Evolutionary conservation across 805 yeast genomes (phyloP).

Genomic region (Candida tammaniensis): DNA sequence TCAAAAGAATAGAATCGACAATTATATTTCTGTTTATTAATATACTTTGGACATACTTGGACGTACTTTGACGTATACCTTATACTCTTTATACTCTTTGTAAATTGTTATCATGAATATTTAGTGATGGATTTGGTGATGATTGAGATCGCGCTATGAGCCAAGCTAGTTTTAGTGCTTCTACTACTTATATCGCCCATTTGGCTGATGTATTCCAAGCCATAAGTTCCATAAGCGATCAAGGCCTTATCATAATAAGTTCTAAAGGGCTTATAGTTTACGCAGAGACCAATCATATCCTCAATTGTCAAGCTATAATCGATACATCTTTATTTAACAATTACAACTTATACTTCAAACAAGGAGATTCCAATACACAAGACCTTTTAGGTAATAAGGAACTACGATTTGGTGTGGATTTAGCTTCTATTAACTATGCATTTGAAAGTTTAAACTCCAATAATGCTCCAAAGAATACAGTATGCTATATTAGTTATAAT

Average conservation of each 20-base stretch:
- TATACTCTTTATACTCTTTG: too few relatives aligned
- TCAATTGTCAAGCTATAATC: slow-evolving; percentile 31
- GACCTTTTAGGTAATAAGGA: slow-evolving; percentile 6
- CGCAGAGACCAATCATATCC: slow-evolving; percentile 35
- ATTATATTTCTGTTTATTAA: slow-evolving; percentile 83
- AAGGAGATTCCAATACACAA: slow-evolving; percentile 1
- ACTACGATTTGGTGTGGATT: slow-evolving; percentile 33
- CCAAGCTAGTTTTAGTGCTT: slow-evolving; percentile 6
- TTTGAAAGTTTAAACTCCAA: slow-evolving; percentile 29
- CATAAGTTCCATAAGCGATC: slow-evolving; percentile 27
- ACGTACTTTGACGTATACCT: background rate
- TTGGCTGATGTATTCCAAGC: slow-evolving; percentile 35
- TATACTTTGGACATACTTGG: background rate
- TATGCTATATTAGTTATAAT: slow-evolving; percentile 34
- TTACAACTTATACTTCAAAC: slow-evolving; percentile 19
- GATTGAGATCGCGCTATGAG: slow-evolving; percentile 3
- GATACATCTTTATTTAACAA: slow-evolving; percentile 36
- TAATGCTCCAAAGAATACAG: slow-evolving; percentile 18
- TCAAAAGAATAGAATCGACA: slow-evolving; percentile 90
- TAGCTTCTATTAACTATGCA: slow-evolving; percentile 32
- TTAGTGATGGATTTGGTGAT: too few relatives aligned
- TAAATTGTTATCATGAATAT: background rate
- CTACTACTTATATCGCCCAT: slow-evolving; percentile 35
- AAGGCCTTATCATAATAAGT: slow-evolving; percentile 34
- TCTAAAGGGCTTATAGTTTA: slow-evolving; percentile 32